Base-by-base conservation (phyloP, 176 grass and related monocot genomes). In the Oryza meridionalis region DNA sequence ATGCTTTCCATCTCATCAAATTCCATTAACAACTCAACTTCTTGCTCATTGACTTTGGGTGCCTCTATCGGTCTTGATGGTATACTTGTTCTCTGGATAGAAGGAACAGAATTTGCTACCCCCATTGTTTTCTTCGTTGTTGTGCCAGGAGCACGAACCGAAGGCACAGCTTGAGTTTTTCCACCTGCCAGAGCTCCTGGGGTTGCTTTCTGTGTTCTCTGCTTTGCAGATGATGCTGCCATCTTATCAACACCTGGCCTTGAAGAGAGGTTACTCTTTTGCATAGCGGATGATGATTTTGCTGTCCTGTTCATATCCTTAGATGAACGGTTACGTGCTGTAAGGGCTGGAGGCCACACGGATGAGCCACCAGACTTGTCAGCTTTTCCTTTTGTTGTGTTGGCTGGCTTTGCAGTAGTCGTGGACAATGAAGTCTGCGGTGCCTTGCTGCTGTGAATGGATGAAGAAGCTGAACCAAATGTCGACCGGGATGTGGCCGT, bases 1-100 rank as follows among this genome's bases (percentile, higher is more conserved):
- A 90, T 81, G 64, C 66, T 85, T 65, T 90, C 88, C 45, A 14
- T 77, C 42, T 85, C 88, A 21, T 82, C 73, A 49, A 88, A 77
- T 15, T 77, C 73, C 66, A 77, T 82, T 49, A 82, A 22, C 73
- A 82, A 27, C 27, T 82, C 51, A 4, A 77, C 66, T 16, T 88
- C 79, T 38, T 77, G 79, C 53, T 88, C 79, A 73, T 64, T 15
- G 0, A 50, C 35, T 70, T 64, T 82, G 10, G 29, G 65, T 16
- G 38, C 55, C 15, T 70, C 78, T 42, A 63, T 49, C 50, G 45
- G 67, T 58, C 14, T 47, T 2, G 17, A 53, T 0, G 73, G 79
- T 11, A 65, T 73, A 31, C 66, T 88, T 27, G 86, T 82, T 79
- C 79, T 88, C 65, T 87, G 72, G 14, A 82, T 76, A n/a, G 73